Percentiles rank a stretch among this genome's conserved stretches.
Evolutionary conservation across 2,329 filamentous ascomycete species (phyloP).

Genomic region (Fusarium praegraminearum): DNA sequence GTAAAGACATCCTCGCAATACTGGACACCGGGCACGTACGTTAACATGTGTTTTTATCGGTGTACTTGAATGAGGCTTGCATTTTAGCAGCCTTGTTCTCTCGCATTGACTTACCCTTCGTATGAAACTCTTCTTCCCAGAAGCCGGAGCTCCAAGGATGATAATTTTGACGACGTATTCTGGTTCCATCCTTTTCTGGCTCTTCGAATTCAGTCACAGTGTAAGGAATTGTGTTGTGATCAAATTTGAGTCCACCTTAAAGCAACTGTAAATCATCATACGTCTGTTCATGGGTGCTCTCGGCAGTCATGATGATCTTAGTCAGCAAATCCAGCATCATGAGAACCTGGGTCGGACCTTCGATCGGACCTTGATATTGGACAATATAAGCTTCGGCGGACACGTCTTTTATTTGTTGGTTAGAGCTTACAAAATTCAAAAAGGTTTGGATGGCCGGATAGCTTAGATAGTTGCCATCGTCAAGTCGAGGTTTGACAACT

Average conservation of each 20-base stretch:
- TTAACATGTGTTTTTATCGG: not conserved
- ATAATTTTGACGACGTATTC: slow-evolving; percentile 34
- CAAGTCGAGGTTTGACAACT: not conserved
- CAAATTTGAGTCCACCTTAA: not conserved
- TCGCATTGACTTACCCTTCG: slow-evolving; percentile 29
- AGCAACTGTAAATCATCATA: slow-evolving; percentile 15
- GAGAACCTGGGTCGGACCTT: not conserved
- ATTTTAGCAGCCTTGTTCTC: not conserved
- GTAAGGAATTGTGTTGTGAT: not conserved
- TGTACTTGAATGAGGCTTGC: not conserved
- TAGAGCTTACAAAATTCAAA: not conserved
- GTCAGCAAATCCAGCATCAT: slow-evolving; percentile 34
- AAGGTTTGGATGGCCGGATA: not conserved
- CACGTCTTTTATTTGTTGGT: not conserved
- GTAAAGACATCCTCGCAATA: slow-evolving; percentile 37
- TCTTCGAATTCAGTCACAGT: not conserved
- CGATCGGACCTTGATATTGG: too few species aligned
- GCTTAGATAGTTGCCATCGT: not conserved
- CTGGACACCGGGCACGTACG: not conserved
- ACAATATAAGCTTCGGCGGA: not conserved
- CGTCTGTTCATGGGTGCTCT: slow-evolving; percentile 18
- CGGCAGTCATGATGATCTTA: slow-evolving; percentile 36
- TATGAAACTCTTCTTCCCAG: slow-evolving; percentile 41
- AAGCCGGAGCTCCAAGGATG: slow-evolving; percentile 27
- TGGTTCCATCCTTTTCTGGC: slow-evolving; percentile 8